phyloP scores from a whole-genome alignment of 2,329 filamentous ascomycete genomes.

The Aureobasidium leucospermi region DNA sequence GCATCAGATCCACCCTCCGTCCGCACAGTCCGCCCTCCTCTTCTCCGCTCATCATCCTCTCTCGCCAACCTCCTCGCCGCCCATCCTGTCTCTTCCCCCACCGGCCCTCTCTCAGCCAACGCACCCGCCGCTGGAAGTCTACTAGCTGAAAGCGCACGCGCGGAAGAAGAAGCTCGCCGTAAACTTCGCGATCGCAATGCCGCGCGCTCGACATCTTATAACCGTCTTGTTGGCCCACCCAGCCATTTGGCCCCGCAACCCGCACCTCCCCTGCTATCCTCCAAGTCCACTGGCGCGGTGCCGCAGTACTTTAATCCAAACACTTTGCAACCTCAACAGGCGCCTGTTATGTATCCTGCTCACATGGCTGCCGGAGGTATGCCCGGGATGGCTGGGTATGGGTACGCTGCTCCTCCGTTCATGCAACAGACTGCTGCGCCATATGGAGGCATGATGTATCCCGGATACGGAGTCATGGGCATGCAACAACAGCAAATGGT shows the following conservation, averaged over 20 bases:
- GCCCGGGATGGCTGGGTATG: not conserved
- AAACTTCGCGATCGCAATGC: slow-evolving; percentile 10
- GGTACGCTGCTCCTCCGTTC: not conserved
- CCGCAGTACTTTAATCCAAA: slow-evolving; percentile 4
- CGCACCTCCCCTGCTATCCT: not conserved
- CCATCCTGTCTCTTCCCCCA: slow-evolving; percentile 35
- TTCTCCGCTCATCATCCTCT: slow-evolving; percentile 42
- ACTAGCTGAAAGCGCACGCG: slow-evolving; percentile 2
- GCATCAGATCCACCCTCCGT: slow-evolving; percentile 1
- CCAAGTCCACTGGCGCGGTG: not conserved
- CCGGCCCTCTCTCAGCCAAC: slow-evolving; percentile 22
- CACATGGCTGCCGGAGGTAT: not conserved
- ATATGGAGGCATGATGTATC: not conserved
- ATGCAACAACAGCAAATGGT: not conserved
- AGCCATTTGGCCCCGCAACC: not conserved
- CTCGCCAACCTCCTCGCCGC: slow-evolving; percentile 56
- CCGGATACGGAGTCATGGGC: not conserved
- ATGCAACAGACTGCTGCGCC: not conserved
- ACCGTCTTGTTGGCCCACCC: not conserved
- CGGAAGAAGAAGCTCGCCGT: not conserved
- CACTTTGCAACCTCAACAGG: not conserved
- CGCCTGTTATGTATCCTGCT: not conserved
- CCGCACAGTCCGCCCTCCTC: slow-evolving; percentile 32
- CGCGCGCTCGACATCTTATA: not conserved
- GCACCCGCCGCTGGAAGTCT: slow-evolving; percentile 21